Evolutionary conservation across 208 protist genomes (phyloP), one percentile per base, ranked within the genome.

Genomic region (Sergeia podlipaevii): DNA sequence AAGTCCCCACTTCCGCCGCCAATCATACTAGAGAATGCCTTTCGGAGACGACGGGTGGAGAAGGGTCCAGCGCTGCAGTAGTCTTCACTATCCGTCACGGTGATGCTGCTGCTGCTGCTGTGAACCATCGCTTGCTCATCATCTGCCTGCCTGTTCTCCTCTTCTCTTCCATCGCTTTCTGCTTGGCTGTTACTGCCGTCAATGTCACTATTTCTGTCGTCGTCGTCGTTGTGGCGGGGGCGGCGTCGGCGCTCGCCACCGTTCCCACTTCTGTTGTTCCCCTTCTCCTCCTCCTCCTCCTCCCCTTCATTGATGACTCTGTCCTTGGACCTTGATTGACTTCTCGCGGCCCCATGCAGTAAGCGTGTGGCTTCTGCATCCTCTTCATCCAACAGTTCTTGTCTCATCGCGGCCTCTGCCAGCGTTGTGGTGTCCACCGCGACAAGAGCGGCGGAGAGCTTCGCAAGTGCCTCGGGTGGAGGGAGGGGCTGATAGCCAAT

Each of bases 381-480:
- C 24, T 82, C 74, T 6, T 59, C 68, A 26, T 69, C 60, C 8
- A 79, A 48, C 23, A 71, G 41, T 15, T 58, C 56, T 13, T 74
- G 55, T 13, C 55, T 37, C 11, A 45, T 43, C 42, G 58, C 49
- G 20, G 75, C 57, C 10, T 74, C 71, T 15, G 66, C 41, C n/a
- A 82, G 43, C 34, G 62, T 48, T 3, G 54, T 34, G 3, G 68
- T 72, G 32, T 78, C 71, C n/a, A 87, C 51, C 42, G 70, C 50
- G 47, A 84, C 43, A 28, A 91, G 63, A 6, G 77, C 77, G n/a
- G 49, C 41, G 2, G 86, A 80, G 2, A 94, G 44, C 3, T 53
- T 58, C 32, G 87, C 69, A 49, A 94, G 68, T n/a, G 86, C 86
- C 11, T 88, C 70, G 26, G 87, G 49, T 23, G 86, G 77, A 8